Percentiles rank a stretch among this genome's conserved stretches.
Evolutionary conservation across 805 yeast genomes (phyloP).

Genomic region (Candida rishiriensis): DNA sequence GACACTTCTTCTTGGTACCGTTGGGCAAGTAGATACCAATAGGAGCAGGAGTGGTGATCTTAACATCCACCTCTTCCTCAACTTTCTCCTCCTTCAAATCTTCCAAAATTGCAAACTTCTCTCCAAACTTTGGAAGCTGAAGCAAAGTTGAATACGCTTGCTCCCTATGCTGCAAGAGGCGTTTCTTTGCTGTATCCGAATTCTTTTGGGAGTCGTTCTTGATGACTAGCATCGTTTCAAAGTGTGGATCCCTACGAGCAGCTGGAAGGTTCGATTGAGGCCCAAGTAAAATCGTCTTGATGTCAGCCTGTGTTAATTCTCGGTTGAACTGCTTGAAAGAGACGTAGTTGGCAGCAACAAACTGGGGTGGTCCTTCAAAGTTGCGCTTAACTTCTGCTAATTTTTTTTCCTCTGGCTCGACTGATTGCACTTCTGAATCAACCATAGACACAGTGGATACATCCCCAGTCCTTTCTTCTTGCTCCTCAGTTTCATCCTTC

Average conservation of each 20-base stretch:
- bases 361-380: slow-evolving; percentile 68
- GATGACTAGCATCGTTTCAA: slow-evolving; percentile 36
- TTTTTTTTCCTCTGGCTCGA: slow-evolving; percentile 3
- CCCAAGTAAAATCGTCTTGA: slow-evolving; percentile 54
- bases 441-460: slow-evolving; percentile 4
- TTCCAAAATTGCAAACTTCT: slow-evolving; percentile 37
- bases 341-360: slow-evolving; percentile 50
- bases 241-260: slow-evolving; percentile 48
- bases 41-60: slow-evolving; percentile 66
- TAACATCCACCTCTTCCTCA: slow-evolving; percentile 43
- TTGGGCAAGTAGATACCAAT: slow-evolving; percentile 67
- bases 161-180: slow-evolving; percentile 21
- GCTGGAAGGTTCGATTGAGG: slow-evolving; percentile 49
- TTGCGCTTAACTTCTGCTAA: slow-evolving; percentile 10
- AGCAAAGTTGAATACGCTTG: slow-evolving; percentile 37
- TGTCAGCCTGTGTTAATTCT: slow-evolving; percentile 25
- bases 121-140: slow-evolving; percentile 62
- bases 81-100: slow-evolving; percentile 40
- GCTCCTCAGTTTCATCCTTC: slow-evolving; percentile 1
- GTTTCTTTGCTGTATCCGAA: slow-evolving; percentile 17
- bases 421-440: not conserved
- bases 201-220: slow-evolving; percentile 25
- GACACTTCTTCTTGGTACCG: slow-evolving; percentile 63
- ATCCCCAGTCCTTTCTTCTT: not conserved
- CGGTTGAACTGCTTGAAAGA: slow-evolving; percentile 46